Percentiles rank a stretch among this genome's conserved stretches.
Conservation (phyloP, 495 filamentous ascomycete species). For the Penicillium odoratum region DNA sequence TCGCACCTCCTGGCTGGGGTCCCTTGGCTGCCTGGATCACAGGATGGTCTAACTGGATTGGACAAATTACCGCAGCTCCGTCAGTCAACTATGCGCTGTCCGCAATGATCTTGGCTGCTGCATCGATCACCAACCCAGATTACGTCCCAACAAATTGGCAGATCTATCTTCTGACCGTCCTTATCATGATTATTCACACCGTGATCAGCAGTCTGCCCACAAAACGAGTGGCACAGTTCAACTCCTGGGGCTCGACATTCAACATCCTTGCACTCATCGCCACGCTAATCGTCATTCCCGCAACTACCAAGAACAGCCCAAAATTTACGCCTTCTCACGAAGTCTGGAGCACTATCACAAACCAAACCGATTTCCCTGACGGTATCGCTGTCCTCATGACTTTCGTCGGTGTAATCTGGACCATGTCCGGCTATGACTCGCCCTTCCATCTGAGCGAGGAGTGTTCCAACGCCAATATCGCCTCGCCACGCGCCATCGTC, state of each 20-base stretch:
- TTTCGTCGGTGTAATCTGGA: conserved; percentile 67
- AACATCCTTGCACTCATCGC: conserved; percentile 70
- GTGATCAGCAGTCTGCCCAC: conserved; percentile 75
- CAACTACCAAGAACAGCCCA: conserved; percentile 55
- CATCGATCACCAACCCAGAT: conserved; percentile 63
- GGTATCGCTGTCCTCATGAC: conserved; percentile 75
- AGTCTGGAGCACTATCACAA: conserved; percentile 72
- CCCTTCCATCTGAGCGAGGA: conserved; percentile 78
- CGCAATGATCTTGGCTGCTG: conserved; percentile 74
- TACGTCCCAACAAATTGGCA: conserved; percentile 69
- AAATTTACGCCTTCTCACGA: conserved; percentile 62
- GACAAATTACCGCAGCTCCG: conserved; percentile 69
- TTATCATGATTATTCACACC: conserved; percentile 71
- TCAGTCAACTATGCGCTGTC: conserved; percentile 62
- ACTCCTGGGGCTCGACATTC: conserved; percentile 71
- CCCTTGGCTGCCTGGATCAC: conserved; percentile 75
- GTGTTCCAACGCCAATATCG: conserved; percentile 74
- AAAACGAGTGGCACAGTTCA: conserved; percentile 71
- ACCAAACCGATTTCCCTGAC: conserved; percentile 68
- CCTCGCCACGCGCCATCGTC: conserved; percentile 75
- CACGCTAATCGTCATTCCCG: conserved; percentile 70
- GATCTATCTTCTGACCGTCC: conserved; percentile 65
- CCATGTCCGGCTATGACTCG: conserved; percentile 69
- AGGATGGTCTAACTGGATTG: conserved; percentile 76
- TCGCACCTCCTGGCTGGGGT: conserved; percentile 74